Percentiles rank a stretch among this genome's conserved stretches.
These are phyloP conservation scores for Graphiopsis chlorocephala DNA, from an alignment of 2,329 filamentous ascomycete genomes.

Conservation along the genomic window DNA sequence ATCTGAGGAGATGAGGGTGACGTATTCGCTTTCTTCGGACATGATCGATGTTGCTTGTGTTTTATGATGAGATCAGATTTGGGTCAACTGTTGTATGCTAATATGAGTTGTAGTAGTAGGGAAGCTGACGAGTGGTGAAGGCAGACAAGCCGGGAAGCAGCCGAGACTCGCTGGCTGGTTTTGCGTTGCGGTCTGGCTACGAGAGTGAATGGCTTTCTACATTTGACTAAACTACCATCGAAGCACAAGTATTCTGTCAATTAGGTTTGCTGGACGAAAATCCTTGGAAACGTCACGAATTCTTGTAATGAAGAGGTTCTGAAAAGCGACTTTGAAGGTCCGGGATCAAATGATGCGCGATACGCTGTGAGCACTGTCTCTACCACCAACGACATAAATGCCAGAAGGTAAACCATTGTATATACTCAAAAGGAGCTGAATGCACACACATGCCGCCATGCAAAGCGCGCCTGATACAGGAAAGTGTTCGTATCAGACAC, in stretches of 20 bases:
- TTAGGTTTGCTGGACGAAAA: background rate
- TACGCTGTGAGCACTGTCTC: too few species aligned
- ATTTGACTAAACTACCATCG: background rate
- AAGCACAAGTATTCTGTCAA: background rate
- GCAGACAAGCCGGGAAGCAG: background rate
- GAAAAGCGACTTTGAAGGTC: background rate
- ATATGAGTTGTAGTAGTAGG: background rate
- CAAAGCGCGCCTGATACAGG: too few species aligned
- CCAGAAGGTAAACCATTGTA: background rate
- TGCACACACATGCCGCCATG: background rate
- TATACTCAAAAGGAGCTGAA: too few species aligned
- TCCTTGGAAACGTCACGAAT: background rate
- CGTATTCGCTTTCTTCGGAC: constrained; percentile 51
- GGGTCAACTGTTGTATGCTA: background rate
- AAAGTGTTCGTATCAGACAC: background rate
- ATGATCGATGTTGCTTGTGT: background rate
- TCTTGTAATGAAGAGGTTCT: background rate
- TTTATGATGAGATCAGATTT: background rate
- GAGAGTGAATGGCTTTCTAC: background rate
- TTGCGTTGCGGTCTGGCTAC: too few species aligned
- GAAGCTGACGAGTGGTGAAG: background rate
- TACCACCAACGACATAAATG: background rate
- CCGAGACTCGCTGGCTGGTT: background rate
- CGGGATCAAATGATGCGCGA: background rate
- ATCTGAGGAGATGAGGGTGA: constrained; percentile 73